Evolutionary conservation across 805 yeast genomes (phyloP).

Genomic region (Soucietia sequanensis): DNA sequence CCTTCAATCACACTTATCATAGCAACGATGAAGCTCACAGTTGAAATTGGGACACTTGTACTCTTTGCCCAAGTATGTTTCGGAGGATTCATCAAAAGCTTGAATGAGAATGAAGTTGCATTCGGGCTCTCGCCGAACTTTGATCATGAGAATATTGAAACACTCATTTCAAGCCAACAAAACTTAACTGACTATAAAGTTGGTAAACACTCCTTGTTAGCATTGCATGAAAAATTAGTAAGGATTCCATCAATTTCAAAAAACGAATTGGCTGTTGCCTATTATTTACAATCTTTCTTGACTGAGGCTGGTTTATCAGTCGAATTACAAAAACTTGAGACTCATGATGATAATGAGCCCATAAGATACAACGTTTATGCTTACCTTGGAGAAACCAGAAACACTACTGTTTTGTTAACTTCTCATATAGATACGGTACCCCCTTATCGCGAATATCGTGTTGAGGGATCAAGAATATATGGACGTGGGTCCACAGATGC

Average conservation of each 20-base stretch:
- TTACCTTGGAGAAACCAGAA: constrained; percentile 43
- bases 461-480: constrained; percentile 48
- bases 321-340: constrained; percentile 37
- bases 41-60: too few relatives aligned
- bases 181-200: constrained; percentile 4
- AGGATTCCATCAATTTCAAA: constrained; percentile 23
- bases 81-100: neutral
- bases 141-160: too few relatives aligned
- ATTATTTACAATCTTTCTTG: constrained; percentile 39
- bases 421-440: constrained; percentile 77
- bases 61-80: too few relatives aligned
- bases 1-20: too few relatives aligned
- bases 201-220: constrained; percentile 11
- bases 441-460: constrained; percentile 53
- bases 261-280: constrained; percentile 32
- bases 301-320: constrained; percentile 49
- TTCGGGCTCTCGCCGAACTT: too few relatives aligned
- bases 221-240: constrained; percentile 25
- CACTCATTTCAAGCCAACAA: too few relatives aligned
- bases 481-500: constrained; percentile 75
- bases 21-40: too few relatives aligned
- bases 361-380: constrained; percentile 56
- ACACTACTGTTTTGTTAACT: constrained; percentile 52
- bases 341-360: constrained; percentile 11
- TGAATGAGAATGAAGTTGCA: neutral